Base-by-base conservation (phyloP, 495 filamentous ascomycete genomes). In the Venustampulla echinocandica region DNA sequence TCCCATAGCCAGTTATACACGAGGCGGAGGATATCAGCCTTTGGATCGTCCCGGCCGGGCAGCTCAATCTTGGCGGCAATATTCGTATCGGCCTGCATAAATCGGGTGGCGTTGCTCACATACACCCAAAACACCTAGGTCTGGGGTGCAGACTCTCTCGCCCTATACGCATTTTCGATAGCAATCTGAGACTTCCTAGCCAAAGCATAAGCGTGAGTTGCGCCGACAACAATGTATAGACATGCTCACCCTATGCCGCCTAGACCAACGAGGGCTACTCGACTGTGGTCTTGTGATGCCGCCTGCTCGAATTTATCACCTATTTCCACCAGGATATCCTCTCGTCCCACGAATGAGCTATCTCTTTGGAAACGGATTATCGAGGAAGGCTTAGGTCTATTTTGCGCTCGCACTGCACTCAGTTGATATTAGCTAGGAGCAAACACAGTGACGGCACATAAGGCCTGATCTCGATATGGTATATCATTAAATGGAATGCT, bases 101-200 rank as follows among this genome's bases (percentile, higher is more conserved):
- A 71, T 27, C 53, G 51, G 3, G 53, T 49, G 13, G 40, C 11
- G 50, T 51, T 61, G 10, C 62, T 47, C 0, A 59, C 67, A 14
- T 67, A 59, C 0, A 74, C 58, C 73, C 69, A 76, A 42, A 74
- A 70, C 19, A 75, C 47, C 21, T 54, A 61, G 1, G 50, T 54
- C 4, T 44, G 50, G 4, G 67, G 63, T n/a, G 46, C 42, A 3
- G 32, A 23, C 13, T 66, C 57, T 45, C 52, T 36, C 10, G 34
- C 24, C 0, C 10, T 56, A 54, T 69, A 71, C 7, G 56, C 57
- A 45, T 69, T 69, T 45, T 70, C 65, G 27, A 79, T 64, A 1
- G 74, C 73, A 25, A 75, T 62, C 36, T 75, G 70, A 3, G 70
- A 68, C 58, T 77, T 77, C 14, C 68, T 74, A 30, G 18, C n/a